Evolutionary conservation across 306 rosid genomes (phyloP), one percentile per base, ranked within the genome.

Genomic region (Luffa acutangula): DNA sequence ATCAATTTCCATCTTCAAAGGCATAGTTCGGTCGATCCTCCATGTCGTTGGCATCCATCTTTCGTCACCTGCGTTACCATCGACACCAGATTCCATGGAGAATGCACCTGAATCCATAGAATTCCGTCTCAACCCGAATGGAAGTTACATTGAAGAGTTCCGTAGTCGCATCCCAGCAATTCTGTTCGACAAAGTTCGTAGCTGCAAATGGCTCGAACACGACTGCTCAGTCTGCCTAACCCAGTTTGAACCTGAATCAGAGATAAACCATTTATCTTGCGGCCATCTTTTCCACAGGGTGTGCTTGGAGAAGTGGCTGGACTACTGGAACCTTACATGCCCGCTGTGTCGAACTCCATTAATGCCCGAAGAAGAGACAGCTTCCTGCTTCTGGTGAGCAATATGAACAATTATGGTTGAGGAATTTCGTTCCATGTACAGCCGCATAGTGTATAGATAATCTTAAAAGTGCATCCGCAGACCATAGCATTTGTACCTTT

Each of bases 271-370:
- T 49, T 74, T 95, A 60, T 80, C 92, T 0, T 95, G 99, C 60
- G 99, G 97, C 62, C 99, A 95, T 86, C 74, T 95, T 74, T 95
- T 95, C 59, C 99, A 93, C 66, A 89, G 84, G 77, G 91, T 78
- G 1, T 95, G 99, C 91, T 85, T 95, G 89, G 97, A 91, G 84
- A 91, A 91, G 88, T 95, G 99, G 96, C 52, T 95, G 87, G 92
- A 87, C 70, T 91, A 92, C 75, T 95, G 97, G 99, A 95, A 93
- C 90, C 65, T 91, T 51, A 95, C 99, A 13, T 95, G 99, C 81
- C 99, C 99, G 5, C 93, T 92, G 81, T 95, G 99, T 81, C 89
- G 97, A 89, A 88, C 90, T 80, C 97, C 97, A 7, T 86, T 95
- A 49, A 78, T 90, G 89, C 89, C 91, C 42, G 97, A 89, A 86